Conservation (phyloP, 208 protist species). For the Crithidia brevicula region DNA sequence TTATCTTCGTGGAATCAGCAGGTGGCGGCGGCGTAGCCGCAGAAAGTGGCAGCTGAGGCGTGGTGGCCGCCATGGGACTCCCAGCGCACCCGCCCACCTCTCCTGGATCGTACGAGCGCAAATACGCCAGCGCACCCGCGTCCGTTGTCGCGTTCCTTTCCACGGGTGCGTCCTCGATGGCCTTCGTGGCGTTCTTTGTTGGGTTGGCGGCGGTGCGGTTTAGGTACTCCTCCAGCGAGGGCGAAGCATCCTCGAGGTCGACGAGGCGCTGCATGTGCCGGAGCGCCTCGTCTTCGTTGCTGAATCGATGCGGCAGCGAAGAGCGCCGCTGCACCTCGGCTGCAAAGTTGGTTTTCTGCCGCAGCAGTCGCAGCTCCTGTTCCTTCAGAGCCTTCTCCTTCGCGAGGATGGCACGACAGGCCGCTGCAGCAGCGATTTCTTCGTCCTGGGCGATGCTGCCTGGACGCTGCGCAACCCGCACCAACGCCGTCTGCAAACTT, state of each 20-base stretch:
- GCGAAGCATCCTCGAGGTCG: constrained; percentile 26
- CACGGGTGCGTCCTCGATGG: constrained; percentile 1
- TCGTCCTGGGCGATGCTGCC: constrained; percentile 24
- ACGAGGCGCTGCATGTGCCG: constrained; percentile 50
- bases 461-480: constrained; percentile 17
- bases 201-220: constrained; percentile 21
- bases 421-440: constrained; percentile 45
- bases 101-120: constrained; percentile 19
- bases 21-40: background rate
- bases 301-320: constrained; percentile 29
- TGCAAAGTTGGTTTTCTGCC: constrained; percentile 63
- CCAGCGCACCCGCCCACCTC: constrained; percentile 2
- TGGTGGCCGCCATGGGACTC: no score
- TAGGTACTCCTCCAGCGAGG: constrained; percentile 47
- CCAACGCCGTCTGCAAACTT: constrained; percentile 1
- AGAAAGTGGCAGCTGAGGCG: no score
- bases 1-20: background rate
- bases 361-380: constrained; percentile 50
- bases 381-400: constrained; percentile 56
- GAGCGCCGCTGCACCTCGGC: constrained; percentile 48
- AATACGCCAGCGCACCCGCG: constrained; percentile 22
- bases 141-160: constrained; percentile 11
- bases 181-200: no score
- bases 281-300: constrained; percentile 47
- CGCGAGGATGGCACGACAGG: constrained; percentile 51